Percentiles rank a stretch among this genome's conserved stretches.
Evolutionary conservation across 2,329 filamentous ascomycete species (phyloP).

Genomic region (Ophiocordyceps camponoti-leonardi): DNA sequence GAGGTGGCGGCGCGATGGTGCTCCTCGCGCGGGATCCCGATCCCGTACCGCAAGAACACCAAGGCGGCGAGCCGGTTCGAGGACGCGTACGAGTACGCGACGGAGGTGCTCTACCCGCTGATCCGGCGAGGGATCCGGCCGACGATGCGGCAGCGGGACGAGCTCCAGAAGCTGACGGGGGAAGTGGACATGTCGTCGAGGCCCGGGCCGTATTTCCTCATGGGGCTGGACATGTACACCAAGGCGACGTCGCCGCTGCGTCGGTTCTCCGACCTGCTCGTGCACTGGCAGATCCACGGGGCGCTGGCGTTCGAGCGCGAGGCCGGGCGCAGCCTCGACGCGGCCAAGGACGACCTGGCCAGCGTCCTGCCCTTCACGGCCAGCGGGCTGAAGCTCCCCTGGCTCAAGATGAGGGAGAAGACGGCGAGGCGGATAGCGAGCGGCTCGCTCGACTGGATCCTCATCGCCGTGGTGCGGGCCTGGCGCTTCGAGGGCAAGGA

Average conservation of each 20-base stretch:
- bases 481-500: slow-evolving; percentile 36
- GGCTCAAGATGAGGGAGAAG: slow-evolving; percentile 34
- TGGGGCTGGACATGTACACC: slow-evolving; percentile 43
- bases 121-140: slow-evolving; percentile 14
- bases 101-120: slow-evolving; percentile 16
- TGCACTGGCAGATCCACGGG: slow-evolving; percentile 50
- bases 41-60: slow-evolving; percentile 38
- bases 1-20: slow-evolving; percentile 46
- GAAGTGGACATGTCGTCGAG: slow-evolving; percentile 31
- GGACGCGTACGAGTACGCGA: slow-evolving; percentile 18
- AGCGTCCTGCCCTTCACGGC: slow-evolving; percentile 28
- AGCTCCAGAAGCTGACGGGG: slow-evolving; percentile 21
- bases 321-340: slow-evolving; percentile 9
- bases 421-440: slow-evolving; percentile 25
- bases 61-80: slow-evolving; percentile 19
- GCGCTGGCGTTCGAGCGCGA: slow-evolving; percentile 30
- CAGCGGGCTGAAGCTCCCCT: slow-evolving; percentile 25
- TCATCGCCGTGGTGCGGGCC: slow-evolving; percentile 41
- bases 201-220: slow-evolving; percentile 35
- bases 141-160: slow-evolving; percentile 12
- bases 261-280: slow-evolving; percentile 42
- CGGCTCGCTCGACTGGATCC: slow-evolving; percentile 34
- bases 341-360: slow-evolving; percentile 11
- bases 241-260: slow-evolving; percentile 51
- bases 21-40: slow-evolving; percentile 34